Percentiles rank a stretch among this genome's conserved stretches.
Evolutionary conservation across 2,329 filamentous ascomycete species (phyloP).

Genomic region (Lecanosticta acicola): DNA sequence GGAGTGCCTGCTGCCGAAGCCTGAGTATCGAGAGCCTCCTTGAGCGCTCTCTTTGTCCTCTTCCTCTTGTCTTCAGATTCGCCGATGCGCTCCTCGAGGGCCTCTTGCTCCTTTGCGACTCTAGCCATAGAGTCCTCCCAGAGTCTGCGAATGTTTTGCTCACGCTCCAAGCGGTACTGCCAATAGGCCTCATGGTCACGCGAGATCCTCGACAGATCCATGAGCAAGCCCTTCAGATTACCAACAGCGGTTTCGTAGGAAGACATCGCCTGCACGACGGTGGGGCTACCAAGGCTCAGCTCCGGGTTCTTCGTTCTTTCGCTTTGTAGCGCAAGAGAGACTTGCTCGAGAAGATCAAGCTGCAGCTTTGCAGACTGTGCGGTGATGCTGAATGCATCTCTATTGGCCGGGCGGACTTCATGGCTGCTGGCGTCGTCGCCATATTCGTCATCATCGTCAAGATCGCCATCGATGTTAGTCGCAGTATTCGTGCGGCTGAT

Average conservation of each 20-base stretch:
- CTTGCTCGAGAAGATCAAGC: slow-evolving; percentile 79
- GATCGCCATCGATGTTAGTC: slow-evolving; percentile 51
- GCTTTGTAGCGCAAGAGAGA: slow-evolving; percentile 72
- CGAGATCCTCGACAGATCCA: slow-evolving; percentile 84
- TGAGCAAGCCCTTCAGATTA: slow-evolving; percentile 77
- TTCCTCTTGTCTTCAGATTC: slow-evolving; percentile 87
- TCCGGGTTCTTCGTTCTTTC: slow-evolving; percentile 66
- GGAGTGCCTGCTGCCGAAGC: slow-evolving; percentile 13
- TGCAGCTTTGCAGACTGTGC: slow-evolving; percentile 92
- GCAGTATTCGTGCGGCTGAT: slow-evolving; percentile 46
- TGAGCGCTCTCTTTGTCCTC: slow-evolving; percentile 80
- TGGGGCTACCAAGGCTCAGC: slow-evolving; percentile 68
- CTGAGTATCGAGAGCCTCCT: slow-evolving; percentile 67
- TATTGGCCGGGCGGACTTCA: slow-evolving; percentile 66
- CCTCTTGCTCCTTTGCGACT: slow-evolving; percentile 90
- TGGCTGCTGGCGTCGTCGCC: slow-evolving; percentile 74
- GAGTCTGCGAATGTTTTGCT: slow-evolving; percentile 85
- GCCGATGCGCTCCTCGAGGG: slow-evolving; percentile 78
- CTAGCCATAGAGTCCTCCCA: slow-evolving; percentile 99
- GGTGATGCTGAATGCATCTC: slow-evolving; percentile 94
- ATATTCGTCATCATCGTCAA: slow-evolving; percentile 65
- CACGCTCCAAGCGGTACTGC: slow-evolving; percentile 89
- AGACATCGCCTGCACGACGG: slow-evolving; percentile 67
- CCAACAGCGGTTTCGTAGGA: slow-evolving; percentile 88
- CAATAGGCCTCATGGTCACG: slow-evolving; percentile 92